Evolutionary conservation across 306 rosid species (phyloP).

Genomic region (Vigna reflexopilosa): DNA sequence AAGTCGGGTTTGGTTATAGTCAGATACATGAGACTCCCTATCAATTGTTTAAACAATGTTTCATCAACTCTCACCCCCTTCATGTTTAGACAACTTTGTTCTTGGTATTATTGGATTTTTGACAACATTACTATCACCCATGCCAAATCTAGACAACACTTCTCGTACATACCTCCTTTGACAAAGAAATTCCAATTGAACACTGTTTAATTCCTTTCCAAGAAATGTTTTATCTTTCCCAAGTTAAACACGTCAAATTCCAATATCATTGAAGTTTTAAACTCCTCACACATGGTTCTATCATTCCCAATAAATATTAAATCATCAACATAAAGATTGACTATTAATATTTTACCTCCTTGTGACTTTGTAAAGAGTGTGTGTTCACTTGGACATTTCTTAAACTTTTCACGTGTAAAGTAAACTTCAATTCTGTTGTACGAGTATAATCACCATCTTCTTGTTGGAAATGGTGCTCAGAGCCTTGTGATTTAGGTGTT

Average conservation of each 20-base stretch:
- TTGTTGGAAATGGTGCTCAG: too few relatives aligned
- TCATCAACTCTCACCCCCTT: not conserved
- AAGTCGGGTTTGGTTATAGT: not conserved
- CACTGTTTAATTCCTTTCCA: not conserved
- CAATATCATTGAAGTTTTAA: not conserved
- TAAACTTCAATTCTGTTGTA: too few relatives aligned
- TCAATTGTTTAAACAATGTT: not conserved
- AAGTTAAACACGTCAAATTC: too few relatives aligned
- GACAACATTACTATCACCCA: too few relatives aligned
- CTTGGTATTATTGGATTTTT: too few relatives aligned
- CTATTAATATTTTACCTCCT: not conserved
- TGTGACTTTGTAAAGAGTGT: not conserved
- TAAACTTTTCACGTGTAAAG: too few relatives aligned
- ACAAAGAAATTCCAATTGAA: not conserved
- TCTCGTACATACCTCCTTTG: too few relatives aligned
- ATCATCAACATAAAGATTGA: not conserved
- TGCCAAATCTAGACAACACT: too few relatives aligned
- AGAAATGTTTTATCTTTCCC: not conserved
- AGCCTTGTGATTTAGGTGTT: too few relatives aligned
- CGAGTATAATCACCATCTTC: too few relatives aligned
- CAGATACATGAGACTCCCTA: not conserved
- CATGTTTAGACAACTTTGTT: not conserved
- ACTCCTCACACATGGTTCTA: not conserved
- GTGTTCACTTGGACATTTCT: not conserved
- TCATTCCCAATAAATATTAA: not conserved